Evolutionary conservation across 2,329 filamentous ascomycete species (phyloP).

Genomic region (Cyphellophora europaea): DNA sequence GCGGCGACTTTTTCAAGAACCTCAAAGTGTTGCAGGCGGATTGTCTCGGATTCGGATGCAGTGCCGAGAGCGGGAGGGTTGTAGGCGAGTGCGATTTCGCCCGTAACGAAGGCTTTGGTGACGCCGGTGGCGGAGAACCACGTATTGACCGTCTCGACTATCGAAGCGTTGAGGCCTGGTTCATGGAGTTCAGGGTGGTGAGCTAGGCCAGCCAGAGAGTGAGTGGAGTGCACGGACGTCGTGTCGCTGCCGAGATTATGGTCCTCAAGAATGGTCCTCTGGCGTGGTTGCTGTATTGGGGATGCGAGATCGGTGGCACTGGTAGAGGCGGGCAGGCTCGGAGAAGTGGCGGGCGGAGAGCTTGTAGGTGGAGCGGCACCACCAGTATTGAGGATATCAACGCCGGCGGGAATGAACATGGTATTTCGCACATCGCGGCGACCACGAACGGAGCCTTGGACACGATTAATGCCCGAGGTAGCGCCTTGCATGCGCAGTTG

Average conservation of each 20-base stretch:
- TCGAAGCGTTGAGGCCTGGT: slow-evolving; percentile 74
- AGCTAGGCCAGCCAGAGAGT: slow-evolving; percentile 56
- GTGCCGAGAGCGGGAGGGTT: slow-evolving; percentile 48
- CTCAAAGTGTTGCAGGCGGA: slow-evolving; percentile 80
- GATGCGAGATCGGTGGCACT: slow-evolving; percentile 18
- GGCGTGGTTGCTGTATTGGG: slow-evolving; percentile 26
- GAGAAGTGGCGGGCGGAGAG: slow-evolving; percentile 16
- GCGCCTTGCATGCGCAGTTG: slow-evolving; percentile 39
- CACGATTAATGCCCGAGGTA: slow-evolving; percentile 50
- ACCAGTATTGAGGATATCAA: slow-evolving; percentile 8
- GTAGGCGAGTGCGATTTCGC: slow-evolving; percentile 82
- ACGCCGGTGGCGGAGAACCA: slow-evolving; percentile 67
- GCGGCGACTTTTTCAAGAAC: slow-evolving; percentile 87
- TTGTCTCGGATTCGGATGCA: slow-evolving; percentile 46
- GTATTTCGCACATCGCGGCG: slow-evolving; percentile 88
- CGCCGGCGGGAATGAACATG: slow-evolving; percentile 59
- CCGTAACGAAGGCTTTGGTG: slow-evolving; percentile 64
- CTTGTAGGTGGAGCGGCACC: slow-evolving; percentile 12
- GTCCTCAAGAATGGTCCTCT: slow-evolving; percentile 48
- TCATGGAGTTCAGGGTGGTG: slow-evolving; percentile 74
- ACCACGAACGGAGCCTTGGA: slow-evolving; percentile 69
- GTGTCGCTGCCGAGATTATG: slow-evolving; percentile 66
- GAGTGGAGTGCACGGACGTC: slow-evolving; percentile 81
- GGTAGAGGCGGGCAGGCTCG: slow-evolving; percentile 23
- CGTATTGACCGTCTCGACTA: slow-evolving; percentile 85